A percentile compares a stretch with the other conserved stretches of the same genome.
These are phyloP conservation scores for Ganoderma meredithae DNA, from an alignment of 1,284 basidiomycete species.

Conservation along the genomic window DNA sequence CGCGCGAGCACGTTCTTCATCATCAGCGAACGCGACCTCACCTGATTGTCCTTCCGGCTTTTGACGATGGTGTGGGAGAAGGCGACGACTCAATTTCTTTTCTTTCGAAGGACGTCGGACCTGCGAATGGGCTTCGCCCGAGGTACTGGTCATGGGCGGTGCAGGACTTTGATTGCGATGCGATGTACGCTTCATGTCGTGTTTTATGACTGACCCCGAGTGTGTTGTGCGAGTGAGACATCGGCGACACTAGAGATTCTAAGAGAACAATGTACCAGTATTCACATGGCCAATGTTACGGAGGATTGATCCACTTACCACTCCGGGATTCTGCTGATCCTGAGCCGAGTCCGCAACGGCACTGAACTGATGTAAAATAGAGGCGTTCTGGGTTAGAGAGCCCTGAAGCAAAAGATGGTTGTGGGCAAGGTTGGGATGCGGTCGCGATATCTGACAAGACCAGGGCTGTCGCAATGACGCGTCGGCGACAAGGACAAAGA, in stretches of 20 bases:
- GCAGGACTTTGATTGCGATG: not conserved
- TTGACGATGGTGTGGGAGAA: not conserved
- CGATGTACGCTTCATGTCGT: not conserved
- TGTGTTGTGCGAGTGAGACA: not conserved
- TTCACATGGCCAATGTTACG: not conserved
- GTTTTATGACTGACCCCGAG: not conserved
- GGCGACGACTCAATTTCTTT: not conserved
- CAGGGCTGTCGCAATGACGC: no score
- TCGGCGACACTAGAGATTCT: not conserved
- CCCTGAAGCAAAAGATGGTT: no score
- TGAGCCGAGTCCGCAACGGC: no score
- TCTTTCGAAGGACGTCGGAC: not conserved
- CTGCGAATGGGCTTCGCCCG: not conserved
- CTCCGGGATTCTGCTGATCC: not conserved
- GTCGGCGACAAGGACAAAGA: no score
- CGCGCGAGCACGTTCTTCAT: not conserved
- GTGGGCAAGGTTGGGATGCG: no score
- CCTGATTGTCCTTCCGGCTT: not conserved
- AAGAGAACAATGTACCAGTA: not conserved
- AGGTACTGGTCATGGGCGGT: not conserved
- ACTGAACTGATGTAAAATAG: no score
- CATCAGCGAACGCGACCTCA: not conserved
- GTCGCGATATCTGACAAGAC: no score
- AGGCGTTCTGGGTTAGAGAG: no score
- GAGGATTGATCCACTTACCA: not conserved